A percentile compares a stretch with the other conserved stretches of the same genome.
These are phyloP conservation scores for Onygena corvina DNA, from an alignment of 2,329 filamentous ascomycete species.

Conservation along the genomic window DNA sequence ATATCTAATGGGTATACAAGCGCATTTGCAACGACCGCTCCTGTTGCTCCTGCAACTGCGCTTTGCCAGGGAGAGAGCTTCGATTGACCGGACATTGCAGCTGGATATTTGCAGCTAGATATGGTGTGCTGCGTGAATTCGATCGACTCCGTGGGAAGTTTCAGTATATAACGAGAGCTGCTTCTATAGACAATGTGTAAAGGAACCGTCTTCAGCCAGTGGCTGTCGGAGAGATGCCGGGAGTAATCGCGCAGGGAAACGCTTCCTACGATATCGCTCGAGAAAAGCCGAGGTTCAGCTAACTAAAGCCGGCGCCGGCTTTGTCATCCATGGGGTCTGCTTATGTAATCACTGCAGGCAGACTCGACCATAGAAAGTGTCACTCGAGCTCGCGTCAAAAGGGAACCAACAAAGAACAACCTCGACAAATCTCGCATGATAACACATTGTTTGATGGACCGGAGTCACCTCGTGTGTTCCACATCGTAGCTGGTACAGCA, in stretches of 20 bases:
- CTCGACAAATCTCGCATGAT: background rate
- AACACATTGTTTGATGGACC: background rate
- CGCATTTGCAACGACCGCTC: conserved; percentile 87
- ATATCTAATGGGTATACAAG: conserved; percentile 94
- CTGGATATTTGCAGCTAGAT: background rate
- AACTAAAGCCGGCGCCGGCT: background rate
- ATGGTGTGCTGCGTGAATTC: too few relatives aligned
- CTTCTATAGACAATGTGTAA: too few relatives aligned
- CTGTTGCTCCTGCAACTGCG: conserved; percentile 81
- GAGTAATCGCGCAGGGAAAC: background rate
- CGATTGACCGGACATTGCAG: conserved; percentile 43
- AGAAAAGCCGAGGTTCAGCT: background rate
- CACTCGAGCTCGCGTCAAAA: too few relatives aligned
- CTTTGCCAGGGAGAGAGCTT: conserved; percentile 89
- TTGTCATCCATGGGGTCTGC: too few relatives aligned
- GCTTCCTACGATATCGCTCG: background rate
- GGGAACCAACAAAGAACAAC: too few relatives aligned
- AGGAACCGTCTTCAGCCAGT: too few relatives aligned
- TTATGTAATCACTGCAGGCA: too few relatives aligned
- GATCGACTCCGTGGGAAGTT: background rate
- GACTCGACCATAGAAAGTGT: too few relatives aligned
- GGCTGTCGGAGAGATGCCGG: background rate
- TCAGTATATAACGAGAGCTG: background rate
- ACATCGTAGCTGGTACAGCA: background rate
- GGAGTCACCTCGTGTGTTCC: background rate